Percentiles rank a stretch among this genome's conserved stretches.
phyloP scores from a whole-genome alignment of 768 basidiomycete species.

The Leccinum disarticulatum region DNA sequence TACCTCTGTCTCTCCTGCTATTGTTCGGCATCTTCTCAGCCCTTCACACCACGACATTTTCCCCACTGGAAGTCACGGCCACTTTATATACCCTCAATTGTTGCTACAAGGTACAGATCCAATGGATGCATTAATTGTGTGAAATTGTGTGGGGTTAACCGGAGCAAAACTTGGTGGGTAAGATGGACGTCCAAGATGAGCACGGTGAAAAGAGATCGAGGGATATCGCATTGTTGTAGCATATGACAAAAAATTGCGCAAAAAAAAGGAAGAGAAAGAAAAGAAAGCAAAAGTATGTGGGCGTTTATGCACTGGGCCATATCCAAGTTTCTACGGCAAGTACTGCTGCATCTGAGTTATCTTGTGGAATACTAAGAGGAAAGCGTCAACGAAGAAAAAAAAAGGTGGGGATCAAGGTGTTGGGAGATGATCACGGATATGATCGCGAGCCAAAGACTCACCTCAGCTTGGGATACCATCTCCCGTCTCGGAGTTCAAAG shows the following conservation, averaged over 20 bases:
- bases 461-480: slow-evolving; percentile 81
- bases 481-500: slow-evolving; percentile 75
- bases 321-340: slow-evolving; percentile 77
- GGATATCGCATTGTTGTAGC: slow-evolving; percentile 22
- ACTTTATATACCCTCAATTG: slow-evolving; percentile 39
- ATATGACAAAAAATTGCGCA: not conserved
- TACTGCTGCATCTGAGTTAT: slow-evolving; percentile 65
- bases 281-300: not conserved
- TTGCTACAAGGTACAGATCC: slow-evolving; percentile 40
- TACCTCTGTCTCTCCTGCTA: slow-evolving; percentile 7
- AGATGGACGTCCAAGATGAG: not conserved
- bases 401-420: not conserved
- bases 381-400: not conserved
- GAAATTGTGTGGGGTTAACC: slow-evolving; percentile 20
- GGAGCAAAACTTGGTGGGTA: slow-evolving; percentile 7
- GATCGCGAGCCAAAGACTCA: slow-evolving; percentile 36
- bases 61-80: slow-evolving; percentile 25
- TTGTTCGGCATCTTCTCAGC: slow-evolving; percentile 11
- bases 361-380: slow-evolving; percentile 57
- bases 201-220: not conserved
- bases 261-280: not conserved
- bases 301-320: slow-evolving; percentile 41
- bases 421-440: not conserved
- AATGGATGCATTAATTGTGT: slow-evolving; percentile 37
- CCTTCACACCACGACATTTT: slow-evolving; percentile 6